These are phyloP conservation scores for Neurospora tetrasperma DNA, from an alignment of 495 filamentous ascomycete species.

Conservation along the genomic window DNA sequence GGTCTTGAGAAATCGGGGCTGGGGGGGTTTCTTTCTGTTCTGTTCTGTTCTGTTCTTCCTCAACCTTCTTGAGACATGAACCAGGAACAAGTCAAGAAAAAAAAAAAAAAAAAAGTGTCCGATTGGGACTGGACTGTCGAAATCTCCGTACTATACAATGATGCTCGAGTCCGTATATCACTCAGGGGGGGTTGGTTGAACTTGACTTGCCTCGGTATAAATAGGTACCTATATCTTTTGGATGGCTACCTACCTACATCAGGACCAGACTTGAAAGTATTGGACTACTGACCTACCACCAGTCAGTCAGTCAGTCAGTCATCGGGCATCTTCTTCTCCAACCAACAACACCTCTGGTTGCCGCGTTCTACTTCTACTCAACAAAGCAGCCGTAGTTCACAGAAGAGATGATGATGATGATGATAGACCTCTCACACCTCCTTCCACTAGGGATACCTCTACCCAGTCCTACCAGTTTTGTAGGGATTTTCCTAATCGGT, in stretches of 20 bases:
- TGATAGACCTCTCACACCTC: background rate
- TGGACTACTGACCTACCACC: background rate
- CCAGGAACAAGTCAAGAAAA: background rate
- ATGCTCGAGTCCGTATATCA: background rate
- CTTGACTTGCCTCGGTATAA: background rate
- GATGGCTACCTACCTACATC: background rate
- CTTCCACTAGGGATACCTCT: background rate
- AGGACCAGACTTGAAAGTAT: background rate
- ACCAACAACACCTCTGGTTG: background rate
- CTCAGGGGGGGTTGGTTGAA: background rate
- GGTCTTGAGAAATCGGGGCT: too few relatives aligned
- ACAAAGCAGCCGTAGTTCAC: background rate
- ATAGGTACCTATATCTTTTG: background rate
- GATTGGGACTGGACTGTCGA: too few relatives aligned
- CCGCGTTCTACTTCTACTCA: background rate
- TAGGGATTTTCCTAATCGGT: background rate
- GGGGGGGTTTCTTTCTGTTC: too few relatives aligned
- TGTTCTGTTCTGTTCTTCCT: background rate
- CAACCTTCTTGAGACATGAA: background rate
- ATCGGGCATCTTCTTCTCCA: too few relatives aligned
- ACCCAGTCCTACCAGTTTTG: background rate
- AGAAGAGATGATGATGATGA: background rate
- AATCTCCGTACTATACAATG: too few relatives aligned
- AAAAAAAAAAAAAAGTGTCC: background rate
- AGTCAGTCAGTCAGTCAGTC: too few relatives aligned